Conservation (phyloP, 345 rosid species). For the Excoecaria agallocha region DNA sequence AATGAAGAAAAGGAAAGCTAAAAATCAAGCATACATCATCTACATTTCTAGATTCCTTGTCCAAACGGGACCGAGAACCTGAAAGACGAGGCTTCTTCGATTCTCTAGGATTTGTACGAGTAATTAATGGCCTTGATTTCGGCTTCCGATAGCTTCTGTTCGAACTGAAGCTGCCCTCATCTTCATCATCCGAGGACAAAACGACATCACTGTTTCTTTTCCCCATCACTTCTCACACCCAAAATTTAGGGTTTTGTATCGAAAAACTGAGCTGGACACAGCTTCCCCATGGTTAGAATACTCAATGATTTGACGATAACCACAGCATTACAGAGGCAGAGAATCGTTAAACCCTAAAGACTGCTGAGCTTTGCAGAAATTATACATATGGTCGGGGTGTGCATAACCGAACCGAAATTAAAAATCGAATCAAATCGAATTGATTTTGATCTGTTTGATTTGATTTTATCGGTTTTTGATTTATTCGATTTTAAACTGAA, state of each 20-base stretch:
- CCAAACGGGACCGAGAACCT: conserved; percentile 33
- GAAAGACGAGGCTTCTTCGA: conserved; percentile 64
- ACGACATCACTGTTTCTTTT: conserved; percentile 37
- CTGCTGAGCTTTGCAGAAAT: background rate
- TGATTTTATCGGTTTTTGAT: no score
- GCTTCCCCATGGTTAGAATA: background rate
- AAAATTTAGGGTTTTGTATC: conserved; percentile 20
- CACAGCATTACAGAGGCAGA: background rate
- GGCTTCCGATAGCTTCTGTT: conserved; percentile 51
- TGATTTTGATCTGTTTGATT: no score
- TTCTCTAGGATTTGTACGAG: conserved; percentile 49
- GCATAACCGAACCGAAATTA: no score
- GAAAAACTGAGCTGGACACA: background rate
- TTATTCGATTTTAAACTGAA: no score
- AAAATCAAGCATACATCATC: conserved; percentile 43
- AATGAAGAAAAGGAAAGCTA: background rate
- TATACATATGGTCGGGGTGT: no score
- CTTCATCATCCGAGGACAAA: conserved; percentile 68
- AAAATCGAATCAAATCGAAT: no score
- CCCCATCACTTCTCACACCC: conserved; percentile 31
- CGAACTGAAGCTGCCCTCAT: conserved; percentile 22
- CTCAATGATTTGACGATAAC: background rate
- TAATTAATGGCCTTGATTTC: conserved; percentile 39
- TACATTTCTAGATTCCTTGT: conserved; percentile 30
- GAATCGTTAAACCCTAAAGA: background rate